Conservation (phyloP, 2,329 filamentous ascomycete species). For the Teratosphaeria gauchensis region DNA sequence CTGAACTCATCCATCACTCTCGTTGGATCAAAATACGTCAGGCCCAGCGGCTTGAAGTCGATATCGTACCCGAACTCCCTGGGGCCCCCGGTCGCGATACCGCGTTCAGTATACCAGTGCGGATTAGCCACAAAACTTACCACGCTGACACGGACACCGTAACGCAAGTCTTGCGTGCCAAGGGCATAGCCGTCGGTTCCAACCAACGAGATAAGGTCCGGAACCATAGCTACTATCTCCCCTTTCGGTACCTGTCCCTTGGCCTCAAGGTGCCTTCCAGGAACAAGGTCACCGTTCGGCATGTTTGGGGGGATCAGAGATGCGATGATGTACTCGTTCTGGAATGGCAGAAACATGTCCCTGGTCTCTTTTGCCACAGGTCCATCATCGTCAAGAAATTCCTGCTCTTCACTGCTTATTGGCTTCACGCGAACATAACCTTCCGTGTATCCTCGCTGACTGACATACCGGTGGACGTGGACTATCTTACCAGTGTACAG, state of each 20-base stretch:
- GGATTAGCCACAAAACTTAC: slow-evolving; percentile 46
- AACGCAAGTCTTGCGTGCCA: slow-evolving; percentile 46
- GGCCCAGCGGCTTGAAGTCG: slow-evolving; percentile 41
- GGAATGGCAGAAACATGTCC: slow-evolving; percentile 29
- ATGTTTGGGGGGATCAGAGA: background rate
- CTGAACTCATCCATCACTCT: slow-evolving; percentile 45
- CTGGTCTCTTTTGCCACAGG: slow-evolving; percentile 13
- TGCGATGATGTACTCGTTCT: slow-evolving; percentile 48
- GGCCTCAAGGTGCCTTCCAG: background rate
- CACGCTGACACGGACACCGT: slow-evolving; percentile 43
- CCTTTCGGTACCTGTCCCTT: slow-evolving; percentile 17
- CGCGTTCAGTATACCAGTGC: slow-evolving; percentile 42
- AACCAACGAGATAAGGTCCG: slow-evolving; percentile 41
- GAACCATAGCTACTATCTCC: slow-evolving; percentile 38
- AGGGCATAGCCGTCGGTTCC: slow-evolving; percentile 41
- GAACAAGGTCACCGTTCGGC: background rate
- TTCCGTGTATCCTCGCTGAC: slow-evolving; percentile 3
- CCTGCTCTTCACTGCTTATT: slow-evolving; percentile 1
- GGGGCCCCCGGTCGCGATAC: slow-evolving; percentile 43
- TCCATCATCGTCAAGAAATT: background rate
- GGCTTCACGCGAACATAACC: slow-evolving; percentile 4
- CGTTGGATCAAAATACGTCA: slow-evolving; percentile 41
- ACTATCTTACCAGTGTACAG: slow-evolving; percentile 56
- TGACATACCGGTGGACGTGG: slow-evolving; percentile 40
- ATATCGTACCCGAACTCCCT: slow-evolving; percentile 41